Conservation (phyloP, 805 yeast species). For the Wickerhamiella siamensis region DNA sequence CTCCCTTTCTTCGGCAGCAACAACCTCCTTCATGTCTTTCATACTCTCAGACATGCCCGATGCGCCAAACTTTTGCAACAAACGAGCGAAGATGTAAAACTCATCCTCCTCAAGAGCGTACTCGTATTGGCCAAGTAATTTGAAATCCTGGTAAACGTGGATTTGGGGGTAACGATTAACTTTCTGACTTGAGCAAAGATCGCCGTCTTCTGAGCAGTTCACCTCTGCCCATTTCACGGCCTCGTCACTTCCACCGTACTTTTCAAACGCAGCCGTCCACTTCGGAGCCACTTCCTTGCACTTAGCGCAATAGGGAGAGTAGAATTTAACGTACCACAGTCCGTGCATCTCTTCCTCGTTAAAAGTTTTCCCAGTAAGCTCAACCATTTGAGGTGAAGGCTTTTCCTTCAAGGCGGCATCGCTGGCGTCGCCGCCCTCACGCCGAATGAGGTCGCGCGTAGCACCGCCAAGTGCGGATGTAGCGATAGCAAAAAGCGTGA, state of each 20-base stretch:
- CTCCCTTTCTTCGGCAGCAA: not conserved
- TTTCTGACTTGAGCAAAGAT: constrained; percentile 57
- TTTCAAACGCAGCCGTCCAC: constrained; percentile 57
- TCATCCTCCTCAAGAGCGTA: not conserved
- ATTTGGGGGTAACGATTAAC: constrained; percentile 57
- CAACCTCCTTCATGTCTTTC: not conserved
- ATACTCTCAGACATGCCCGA: not conserved
- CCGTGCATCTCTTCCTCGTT: constrained; percentile 26
- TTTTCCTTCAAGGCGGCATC: too few relatives aligned
- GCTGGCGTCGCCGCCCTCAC: too few relatives aligned
- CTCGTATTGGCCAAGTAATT: constrained; percentile 7
- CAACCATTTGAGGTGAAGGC: not conserved
- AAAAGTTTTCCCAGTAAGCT: not conserved
- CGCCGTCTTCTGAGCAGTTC: constrained; percentile 77
- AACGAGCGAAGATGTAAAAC: not conserved
- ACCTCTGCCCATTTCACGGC: constrained; percentile 53
- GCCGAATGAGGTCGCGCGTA: too few relatives aligned
- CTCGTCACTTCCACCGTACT: constrained; percentile 27
- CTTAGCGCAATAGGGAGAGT: constrained; percentile 78
- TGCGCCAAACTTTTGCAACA: not conserved
- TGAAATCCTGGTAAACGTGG: constrained; percentile 38
- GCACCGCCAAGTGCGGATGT: too few relatives aligned
- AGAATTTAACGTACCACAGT: constrained; percentile 71
- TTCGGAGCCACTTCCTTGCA: constrained; percentile 67
- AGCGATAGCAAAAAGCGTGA: too few relatives aligned